Evolutionary conservation across 495 filamentous ascomycete genomes (phyloP).

Genomic region (Neurospora sp.): DNA sequence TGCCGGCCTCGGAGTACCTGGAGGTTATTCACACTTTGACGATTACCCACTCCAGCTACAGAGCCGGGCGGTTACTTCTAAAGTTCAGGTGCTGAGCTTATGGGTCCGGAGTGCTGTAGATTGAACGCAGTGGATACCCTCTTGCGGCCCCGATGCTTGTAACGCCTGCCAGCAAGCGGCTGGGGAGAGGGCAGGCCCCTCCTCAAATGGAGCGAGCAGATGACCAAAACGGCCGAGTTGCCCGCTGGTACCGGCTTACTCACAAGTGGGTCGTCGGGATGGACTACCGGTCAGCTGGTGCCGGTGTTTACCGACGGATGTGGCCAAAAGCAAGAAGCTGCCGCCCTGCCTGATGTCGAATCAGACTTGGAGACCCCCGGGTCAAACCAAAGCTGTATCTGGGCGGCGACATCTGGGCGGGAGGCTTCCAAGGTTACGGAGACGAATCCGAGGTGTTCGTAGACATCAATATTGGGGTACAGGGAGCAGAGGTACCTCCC

Average conservation of each 20-base stretch:
- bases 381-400: background rate
- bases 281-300: background rate
- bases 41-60: background rate
- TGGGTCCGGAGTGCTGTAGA: background rate
- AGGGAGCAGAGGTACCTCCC: background rate
- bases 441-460: background rate
- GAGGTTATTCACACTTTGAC: background rate
- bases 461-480: background rate
- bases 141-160: too few relatives aligned
- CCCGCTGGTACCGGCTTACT: background rate
- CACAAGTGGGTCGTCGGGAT: background rate
- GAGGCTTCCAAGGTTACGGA: background rate
- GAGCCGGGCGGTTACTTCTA: background rate
- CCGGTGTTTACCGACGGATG: background rate
- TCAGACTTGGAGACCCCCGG: background rate
- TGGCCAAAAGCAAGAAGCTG: background rate
- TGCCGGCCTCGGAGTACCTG: background rate
- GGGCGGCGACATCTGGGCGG: fast-evolving
- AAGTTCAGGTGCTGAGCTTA: background rate
- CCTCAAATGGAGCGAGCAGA: too few relatives aligned
- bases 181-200: too few relatives aligned
- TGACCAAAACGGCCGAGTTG: background rate
- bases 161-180: too few relatives aligned
- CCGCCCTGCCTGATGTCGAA: background rate
- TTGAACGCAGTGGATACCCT: background rate